Evolutionary conservation across 2,329 filamentous ascomycete genomes (phyloP), one percentile per base, ranked within the genome.

Genomic region (Esteya vermicola): DNA sequence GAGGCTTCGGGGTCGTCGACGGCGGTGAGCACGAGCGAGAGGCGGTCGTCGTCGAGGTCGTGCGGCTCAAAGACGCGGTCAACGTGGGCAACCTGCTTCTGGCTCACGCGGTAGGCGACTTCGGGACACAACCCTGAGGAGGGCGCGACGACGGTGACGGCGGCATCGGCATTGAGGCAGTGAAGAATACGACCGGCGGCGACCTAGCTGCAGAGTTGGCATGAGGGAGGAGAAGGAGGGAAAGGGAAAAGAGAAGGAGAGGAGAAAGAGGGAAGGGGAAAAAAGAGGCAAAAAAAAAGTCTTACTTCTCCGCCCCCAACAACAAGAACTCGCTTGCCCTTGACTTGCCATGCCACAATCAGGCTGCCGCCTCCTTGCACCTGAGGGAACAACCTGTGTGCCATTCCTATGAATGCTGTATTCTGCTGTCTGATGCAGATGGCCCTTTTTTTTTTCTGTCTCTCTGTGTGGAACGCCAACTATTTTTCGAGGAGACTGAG

Each of bases 301-400:
- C 73, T 50, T 65, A 93, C 89, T 71, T 96, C 89, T 59, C 91
- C 91, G 51, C 91, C 91, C 48, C 91, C 91, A 8, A 98, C 76
- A 5, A 98, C 83, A n/a, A 98, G 65, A 14, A 96, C 81, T 48
- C 78, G 76, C 61, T 93, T 95, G 58, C 80, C 79, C 55, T 78
- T 81, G 52, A 94, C 79, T 64, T 96, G 91, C 88, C 89, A 98
- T 55, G 91, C 91, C 39, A 98, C 67, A 47, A 98, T 91, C 48
- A 98, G 65, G 45, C 89, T 96, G 43, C 88, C 91, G 38, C 89
- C 89, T 42, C 85, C 84, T 60, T 95, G 79, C 22, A 96, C 75
- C 47, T 81, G 68, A 42, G 88, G 85, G 54, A 83, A 95, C 38
- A 71, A 57, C n/a, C n/a, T n/a, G 38, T 57, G 59, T 8, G 43